Percentiles rank a stretch among this genome's conserved stretches.
Conservation (phyloP, 2,329 filamentous ascomycete genomes). For the Clarireedia homoeocarpa region DNA sequence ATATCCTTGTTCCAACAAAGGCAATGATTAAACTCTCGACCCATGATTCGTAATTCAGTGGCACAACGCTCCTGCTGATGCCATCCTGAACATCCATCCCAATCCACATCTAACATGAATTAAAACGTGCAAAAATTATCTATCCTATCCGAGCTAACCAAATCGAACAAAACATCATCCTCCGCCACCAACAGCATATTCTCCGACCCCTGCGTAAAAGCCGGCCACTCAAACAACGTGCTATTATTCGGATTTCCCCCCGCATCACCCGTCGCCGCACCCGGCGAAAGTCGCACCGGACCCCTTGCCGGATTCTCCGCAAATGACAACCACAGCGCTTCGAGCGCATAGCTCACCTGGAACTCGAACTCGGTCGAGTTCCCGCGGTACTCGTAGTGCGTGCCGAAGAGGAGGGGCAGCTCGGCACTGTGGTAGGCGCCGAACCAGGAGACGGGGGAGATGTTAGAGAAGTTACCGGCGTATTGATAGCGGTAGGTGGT, state of each 20-base stretch:
- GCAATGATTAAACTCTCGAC: too few relatives aligned
- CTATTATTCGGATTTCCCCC: too few relatives aligned
- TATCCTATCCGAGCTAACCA: neutral
- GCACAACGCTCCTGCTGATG: too few relatives aligned
- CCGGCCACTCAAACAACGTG: neutral
- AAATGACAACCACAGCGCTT: neutral
- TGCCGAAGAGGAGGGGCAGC: constrained; percentile 13
- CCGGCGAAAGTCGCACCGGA: neutral
- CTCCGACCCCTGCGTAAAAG: neutral
- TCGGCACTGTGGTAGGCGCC: constrained; percentile 13
- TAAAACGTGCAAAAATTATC: neutral
- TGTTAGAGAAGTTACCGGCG: constrained; percentile 28
- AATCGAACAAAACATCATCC: neutral
- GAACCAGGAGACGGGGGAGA: constrained; percentile 16
- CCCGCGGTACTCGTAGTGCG: neutral
- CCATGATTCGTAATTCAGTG: too few relatives aligned
- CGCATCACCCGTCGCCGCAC: too few relatives aligned
- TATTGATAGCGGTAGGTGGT: constrained; percentile 27
- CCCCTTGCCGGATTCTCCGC: neutral
- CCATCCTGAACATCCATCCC: too few relatives aligned
- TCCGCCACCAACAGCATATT: neutral
- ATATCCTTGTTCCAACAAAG: too few relatives aligned
- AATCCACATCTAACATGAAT: neutral
- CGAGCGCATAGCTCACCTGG: neutral
- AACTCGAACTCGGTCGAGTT: neutral